phyloP scores from a whole-genome alignment of 2,329 filamentous ascomycete genomes.

The Phialocephala subalpina region DNA sequence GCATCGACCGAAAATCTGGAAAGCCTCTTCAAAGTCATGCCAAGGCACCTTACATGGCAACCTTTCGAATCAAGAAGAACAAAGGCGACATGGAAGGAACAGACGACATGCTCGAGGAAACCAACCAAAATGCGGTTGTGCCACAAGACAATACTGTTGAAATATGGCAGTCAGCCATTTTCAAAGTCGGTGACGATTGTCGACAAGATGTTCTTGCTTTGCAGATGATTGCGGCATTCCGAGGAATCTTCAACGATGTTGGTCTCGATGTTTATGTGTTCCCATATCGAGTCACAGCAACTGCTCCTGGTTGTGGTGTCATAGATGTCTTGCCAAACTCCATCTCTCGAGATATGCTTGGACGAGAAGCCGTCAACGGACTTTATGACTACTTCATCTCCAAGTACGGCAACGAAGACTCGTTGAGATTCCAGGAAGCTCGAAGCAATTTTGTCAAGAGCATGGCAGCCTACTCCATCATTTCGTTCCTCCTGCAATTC shows the following conservation, averaged over 20 bases:
- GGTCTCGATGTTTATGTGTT: conserved; percentile 97
- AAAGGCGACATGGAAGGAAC: conserved; percentile 61
- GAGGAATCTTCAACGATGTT: conserved; percentile 94
- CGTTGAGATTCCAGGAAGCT: conserved; percentile 91
- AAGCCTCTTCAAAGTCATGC: conserved; percentile 98
- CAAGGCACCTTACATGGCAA: conserved; percentile 99
- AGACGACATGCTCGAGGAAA: conserved; percentile 60
- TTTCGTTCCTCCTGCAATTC: conserved; percentile 96
- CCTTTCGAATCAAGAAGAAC: conserved; percentile 93
- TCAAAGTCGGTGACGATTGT: conserved; percentile 99
- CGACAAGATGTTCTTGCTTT: conserved; percentile 95
- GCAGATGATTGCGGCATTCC: conserved; percentile 97
- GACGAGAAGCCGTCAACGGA: conserved; percentile 95
- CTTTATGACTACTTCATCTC: conserved; percentile 98
- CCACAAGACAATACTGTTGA: conserved; percentile 72
- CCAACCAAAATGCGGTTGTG: conserved; percentile 48
- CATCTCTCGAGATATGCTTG: conserved; percentile 98
- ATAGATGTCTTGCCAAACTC: conserved; percentile 98
- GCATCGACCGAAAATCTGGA: conserved; percentile 96
- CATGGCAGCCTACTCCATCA: conserved; percentile 98
- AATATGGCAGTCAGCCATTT: conserved; percentile 99
- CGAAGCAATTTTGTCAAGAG: conserved; percentile 98
- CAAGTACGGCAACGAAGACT: conserved; percentile 97
- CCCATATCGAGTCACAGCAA: conserved; percentile 96
- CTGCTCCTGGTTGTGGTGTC: conserved; percentile 95